Conservation (phyloP, 2,329 filamentous ascomycete species). For the Pseudovirgaria hyperparasitica region DNA sequence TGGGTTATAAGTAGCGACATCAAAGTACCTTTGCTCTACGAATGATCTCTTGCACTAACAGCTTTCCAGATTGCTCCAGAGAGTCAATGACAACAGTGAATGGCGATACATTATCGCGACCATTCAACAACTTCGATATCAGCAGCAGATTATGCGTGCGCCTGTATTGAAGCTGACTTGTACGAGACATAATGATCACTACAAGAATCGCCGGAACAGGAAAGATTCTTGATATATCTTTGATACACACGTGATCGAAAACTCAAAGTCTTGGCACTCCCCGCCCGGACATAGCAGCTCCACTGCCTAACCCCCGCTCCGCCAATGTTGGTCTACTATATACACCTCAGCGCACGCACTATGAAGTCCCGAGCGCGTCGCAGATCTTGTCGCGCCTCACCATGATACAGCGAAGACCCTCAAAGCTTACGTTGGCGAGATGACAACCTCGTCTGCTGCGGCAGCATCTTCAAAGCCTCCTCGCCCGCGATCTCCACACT, state of each 20-base stretch:
- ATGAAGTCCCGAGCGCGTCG: too few species aligned
- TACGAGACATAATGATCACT: too few species aligned
- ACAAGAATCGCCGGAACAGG: constrained; percentile 1
- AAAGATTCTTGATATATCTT: not conserved
- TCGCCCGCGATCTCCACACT: constrained; percentile 33
- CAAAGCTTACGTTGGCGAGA: too few species aligned
- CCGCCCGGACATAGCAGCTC: too few species aligned
- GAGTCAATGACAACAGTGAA: constrained; percentile 78
- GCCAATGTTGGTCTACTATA: too few species aligned
- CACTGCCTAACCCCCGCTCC: too few species aligned
- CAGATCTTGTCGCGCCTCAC: too few species aligned
- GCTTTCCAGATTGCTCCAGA: constrained; percentile 65
- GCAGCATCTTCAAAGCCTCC: constrained; percentile 15
- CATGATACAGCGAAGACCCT: too few species aligned
- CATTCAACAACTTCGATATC: constrained; percentile 67
- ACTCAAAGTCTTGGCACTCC: too few species aligned
- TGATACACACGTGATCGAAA: not conserved
- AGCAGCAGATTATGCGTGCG: constrained; percentile 75
- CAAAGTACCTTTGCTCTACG: constrained; percentile 54
- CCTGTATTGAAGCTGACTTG: too few species aligned
- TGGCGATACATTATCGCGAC: constrained; percentile 69
- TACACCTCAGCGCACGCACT: too few species aligned
- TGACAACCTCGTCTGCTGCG: constrained; percentile 1
- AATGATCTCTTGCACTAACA: constrained; percentile 61
- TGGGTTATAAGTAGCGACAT: not conserved